These are phyloP conservation scores for Psilocybe sp. DNA, from an alignment of 768 basidiomycete genomes.

Conservation along the genomic window DNA sequence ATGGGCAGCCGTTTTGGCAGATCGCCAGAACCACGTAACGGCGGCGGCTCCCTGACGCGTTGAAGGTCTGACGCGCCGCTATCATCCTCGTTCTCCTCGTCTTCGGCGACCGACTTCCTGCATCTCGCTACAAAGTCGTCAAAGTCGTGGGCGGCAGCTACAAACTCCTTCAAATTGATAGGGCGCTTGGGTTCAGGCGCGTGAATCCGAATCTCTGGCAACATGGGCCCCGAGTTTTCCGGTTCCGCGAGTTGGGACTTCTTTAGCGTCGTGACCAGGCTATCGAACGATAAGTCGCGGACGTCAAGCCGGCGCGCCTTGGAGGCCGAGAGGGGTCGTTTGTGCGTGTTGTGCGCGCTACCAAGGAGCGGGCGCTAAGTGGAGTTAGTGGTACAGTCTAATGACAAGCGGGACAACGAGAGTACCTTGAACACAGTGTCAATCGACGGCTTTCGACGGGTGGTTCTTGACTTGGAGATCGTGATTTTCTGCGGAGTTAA, in stretches of 20 bases:
- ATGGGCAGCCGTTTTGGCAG: background rate
- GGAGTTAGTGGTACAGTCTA: background rate
- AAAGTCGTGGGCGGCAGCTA: slow-evolving; percentile 13
- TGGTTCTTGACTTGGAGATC: background rate
- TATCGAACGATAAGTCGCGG: slow-evolving; percentile 1
- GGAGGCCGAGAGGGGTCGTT: slow-evolving; percentile 1
- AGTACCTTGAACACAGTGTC: no score
- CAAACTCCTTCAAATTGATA: slow-evolving; percentile 11
- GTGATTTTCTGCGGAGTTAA: slow-evolving; percentile 16
- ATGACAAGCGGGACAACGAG: background rate
- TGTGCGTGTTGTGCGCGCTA: background rate
- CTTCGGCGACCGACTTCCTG: slow-evolving; percentile 8
- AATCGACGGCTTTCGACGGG: no score
- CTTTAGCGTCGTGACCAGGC: slow-evolving; percentile 3
- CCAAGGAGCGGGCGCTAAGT: background rate
- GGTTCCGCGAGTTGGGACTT: background rate
- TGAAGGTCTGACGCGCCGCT: slow-evolving; percentile 1
- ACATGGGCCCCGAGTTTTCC: background rate
- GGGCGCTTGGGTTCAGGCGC: slow-evolving; percentile 1
- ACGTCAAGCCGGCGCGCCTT: slow-evolving; percentile 3
- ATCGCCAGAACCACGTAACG: background rate
- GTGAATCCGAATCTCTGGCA: background rate
- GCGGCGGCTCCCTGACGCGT: background rate
- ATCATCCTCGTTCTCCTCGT: slow-evolving; percentile 9
- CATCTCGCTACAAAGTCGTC: slow-evolving; percentile 1